Evolutionary conservation across 2,329 filamentous ascomycete species (phyloP).

Genomic region (Dryadomyces quercivorus): DNA sequence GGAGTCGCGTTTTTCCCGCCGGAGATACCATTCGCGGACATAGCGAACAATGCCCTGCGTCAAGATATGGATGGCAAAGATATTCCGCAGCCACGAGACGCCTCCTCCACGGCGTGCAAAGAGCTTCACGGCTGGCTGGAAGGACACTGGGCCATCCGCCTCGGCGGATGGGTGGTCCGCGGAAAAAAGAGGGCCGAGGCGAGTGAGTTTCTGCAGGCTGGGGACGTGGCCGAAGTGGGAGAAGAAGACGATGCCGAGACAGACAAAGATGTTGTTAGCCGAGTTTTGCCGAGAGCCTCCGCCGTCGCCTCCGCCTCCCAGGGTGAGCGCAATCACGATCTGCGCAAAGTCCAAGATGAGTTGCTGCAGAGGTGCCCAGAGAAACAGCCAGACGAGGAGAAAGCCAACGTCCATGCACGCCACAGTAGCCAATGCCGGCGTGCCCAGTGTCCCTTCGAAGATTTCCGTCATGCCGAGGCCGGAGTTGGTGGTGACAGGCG

Average conservation of each 20-base stretch:
- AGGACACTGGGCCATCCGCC: conserved; percentile 31
- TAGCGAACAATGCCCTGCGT: conserved; percentile 62
- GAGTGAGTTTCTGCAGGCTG: conserved; percentile 34
- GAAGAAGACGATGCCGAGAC: conserved; percentile 52
- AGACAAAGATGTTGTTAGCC: conserved; percentile 59
- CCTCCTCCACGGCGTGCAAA: conserved; percentile 44
- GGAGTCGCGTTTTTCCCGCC: conserved; percentile 43
- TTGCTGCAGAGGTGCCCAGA: conserved; percentile 79
- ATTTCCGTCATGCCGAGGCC: conserved; percentile 80
- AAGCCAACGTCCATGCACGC: conserved; percentile 74
- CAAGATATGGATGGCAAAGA: conserved; percentile 62
- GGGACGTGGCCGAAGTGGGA: conserved; percentile 35
- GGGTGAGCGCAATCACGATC: conserved; percentile 80
- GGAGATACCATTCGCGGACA: conserved; percentile 55
- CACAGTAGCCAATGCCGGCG: conserved; percentile 75
- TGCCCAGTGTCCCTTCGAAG: conserved; percentile 76
- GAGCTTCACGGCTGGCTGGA: conserved; percentile 29
- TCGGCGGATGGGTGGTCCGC: conserved; percentile 20
- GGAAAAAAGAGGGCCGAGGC: conserved; percentile 18
- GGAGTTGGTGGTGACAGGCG: conserved; percentile 65
- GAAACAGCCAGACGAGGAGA: conserved; percentile 72
- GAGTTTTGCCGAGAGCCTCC: conserved; percentile 55
- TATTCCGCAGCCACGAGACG: conserved; percentile 54
- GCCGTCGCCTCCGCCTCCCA: conserved; percentile 58
- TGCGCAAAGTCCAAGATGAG: conserved; percentile 84